Base-by-base conservation (phyloP, 1,139 yeast genomes). In the Blastobotrys arbuscula region DNA sequence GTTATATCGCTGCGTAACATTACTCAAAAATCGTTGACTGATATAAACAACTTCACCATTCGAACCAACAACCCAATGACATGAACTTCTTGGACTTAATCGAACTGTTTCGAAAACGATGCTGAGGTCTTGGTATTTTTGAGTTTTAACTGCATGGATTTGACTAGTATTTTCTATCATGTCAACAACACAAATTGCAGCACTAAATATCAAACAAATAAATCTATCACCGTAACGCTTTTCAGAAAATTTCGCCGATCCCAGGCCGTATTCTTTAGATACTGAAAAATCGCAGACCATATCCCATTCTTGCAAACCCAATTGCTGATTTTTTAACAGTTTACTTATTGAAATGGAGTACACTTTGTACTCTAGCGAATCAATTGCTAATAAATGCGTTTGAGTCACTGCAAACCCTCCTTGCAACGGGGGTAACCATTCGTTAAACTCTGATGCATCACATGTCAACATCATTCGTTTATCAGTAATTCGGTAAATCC, bases 391-490 rank as follows among this genome's bases (percentile, higher is more conserved):
- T 18, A 42, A 21, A 33, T 42, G 45, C 20, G 45, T 42, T 18
- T 35, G 40, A 23, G 45, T 35, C 19, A 42, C 35, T 2, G 45
- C 45, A 23, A 42, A 36, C n/a, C 45, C 34, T 7, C 40, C 35
- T 31, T 33, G 39, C 15, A 21, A 42, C 18, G 39, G 40, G 3
- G 31, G 31, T 28, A 12, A 12, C 31, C 31, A 28, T 5, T 5
- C 3, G 5, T 3, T 12, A 20, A 18, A 20, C 13, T 31, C 39
- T 2, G 33, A 21, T 13, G 30, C 21, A 12, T 36, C 33, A 24
- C 40, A 35, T 3, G 19, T 15, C 16, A 42, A 20, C 23, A 42
- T 16, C 26, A 36, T 9, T 19, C 18, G 23, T 26, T 19, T 26
- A 15, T 36, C 39, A 12, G 12, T 16, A 1, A 42, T 26, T 3